Conservation (phyloP, 78 protist species). For the Pigoraptor vietnamica region DNA sequence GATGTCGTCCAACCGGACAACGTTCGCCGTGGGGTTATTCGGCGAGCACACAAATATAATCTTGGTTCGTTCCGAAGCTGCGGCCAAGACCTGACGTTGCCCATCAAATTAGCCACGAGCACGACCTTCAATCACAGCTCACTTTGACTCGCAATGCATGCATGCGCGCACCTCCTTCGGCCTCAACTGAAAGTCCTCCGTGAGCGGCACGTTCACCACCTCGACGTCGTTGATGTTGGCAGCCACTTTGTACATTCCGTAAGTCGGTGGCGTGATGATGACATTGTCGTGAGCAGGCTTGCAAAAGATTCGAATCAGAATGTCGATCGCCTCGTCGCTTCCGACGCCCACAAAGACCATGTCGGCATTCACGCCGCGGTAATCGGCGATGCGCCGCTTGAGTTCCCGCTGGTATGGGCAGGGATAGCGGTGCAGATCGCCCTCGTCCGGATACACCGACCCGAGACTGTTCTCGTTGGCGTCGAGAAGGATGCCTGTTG, state of each 20-base stretch:
- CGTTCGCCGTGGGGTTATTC: constrained; percentile 37
- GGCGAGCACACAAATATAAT: constrained; percentile 39
- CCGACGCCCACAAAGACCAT: constrained; percentile 52
- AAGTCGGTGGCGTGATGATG: constrained; percentile 46
- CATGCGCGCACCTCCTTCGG: constrained; percentile 2
- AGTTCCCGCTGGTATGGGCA: constrained; percentile 34
- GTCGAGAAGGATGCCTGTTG: constrained; percentile 40
- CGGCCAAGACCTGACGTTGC: not conserved
- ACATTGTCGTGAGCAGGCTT: constrained; percentile 26
- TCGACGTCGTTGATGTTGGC: constrained; percentile 45
- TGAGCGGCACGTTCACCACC: constrained; percentile 28
- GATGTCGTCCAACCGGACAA: not conserved
- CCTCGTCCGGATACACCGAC: not conserved
- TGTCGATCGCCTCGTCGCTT: constrained; percentile 54
- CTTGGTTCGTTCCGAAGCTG: not conserved
- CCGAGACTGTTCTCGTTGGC: constrained; percentile 54
- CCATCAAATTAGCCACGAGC: too few species aligned
- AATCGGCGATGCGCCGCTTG: not conserved
- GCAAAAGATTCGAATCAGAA: constrained; percentile 37
- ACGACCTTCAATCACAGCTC: not conserved
- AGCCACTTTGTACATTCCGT: constrained; percentile 61
- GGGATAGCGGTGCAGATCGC: constrained; percentile 23
- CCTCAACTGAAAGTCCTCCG: constrained; percentile 10
- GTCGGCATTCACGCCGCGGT: not conserved
- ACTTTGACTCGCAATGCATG: not conserved